phyloP scores from a whole-genome alignment of 1,284 basidiomycete genomes.

The Ceratobasidium sp. region DNA sequence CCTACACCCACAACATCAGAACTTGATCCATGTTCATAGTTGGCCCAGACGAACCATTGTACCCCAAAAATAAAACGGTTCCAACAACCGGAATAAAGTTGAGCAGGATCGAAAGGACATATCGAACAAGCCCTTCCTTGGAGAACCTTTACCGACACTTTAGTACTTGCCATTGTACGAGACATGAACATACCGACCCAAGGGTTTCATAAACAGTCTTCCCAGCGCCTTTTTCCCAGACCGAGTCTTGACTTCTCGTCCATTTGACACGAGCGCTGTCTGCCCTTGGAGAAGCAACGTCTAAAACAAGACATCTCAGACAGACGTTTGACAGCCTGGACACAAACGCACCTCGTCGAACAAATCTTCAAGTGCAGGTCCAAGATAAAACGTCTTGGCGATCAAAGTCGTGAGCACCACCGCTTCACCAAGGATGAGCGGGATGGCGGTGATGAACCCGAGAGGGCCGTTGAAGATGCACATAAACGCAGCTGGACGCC shows the following conservation, averaged over 20 bases:
- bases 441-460: slow-evolving; percentile 58
- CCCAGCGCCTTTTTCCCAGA: slow-evolving; percentile 54
- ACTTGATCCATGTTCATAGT: not conserved
- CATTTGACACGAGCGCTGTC: slow-evolving; percentile 55
- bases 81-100: slow-evolving; percentile 76
- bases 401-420: slow-evolving; percentile 61
- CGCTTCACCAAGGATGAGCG: slow-evolving; percentile 59
- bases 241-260: slow-evolving; percentile 54
- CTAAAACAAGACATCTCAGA: slow-evolving; percentile 9
- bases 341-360: slow-evolving; percentile 57
- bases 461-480: slow-evolving; percentile 71
- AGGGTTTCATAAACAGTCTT: slow-evolving; percentile 57
- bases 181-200: slow-evolving; percentile 51
- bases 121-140: slow-evolving; percentile 52
- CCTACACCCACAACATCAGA: slow-evolving; percentile 46
- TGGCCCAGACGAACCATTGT: slow-evolving; percentile 39
- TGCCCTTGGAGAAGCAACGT: slow-evolving; percentile 59
- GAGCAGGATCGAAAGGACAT: slow-evolving; percentile 67
- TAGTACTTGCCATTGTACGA: slow-evolving; percentile 8
- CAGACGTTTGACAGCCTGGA: not conserved
- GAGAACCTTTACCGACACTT: slow-evolving; percentile 51
- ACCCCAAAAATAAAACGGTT: slow-evolving; percentile 66
- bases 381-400: slow-evolving; percentile 62
- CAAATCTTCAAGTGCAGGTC: slow-evolving; percentile 60
- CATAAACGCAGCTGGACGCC: slow-evolving; percentile 63